phyloP scores from a whole-genome alignment of 176 grass and related monocot genomes.

The Oryza punctata region DNA sequence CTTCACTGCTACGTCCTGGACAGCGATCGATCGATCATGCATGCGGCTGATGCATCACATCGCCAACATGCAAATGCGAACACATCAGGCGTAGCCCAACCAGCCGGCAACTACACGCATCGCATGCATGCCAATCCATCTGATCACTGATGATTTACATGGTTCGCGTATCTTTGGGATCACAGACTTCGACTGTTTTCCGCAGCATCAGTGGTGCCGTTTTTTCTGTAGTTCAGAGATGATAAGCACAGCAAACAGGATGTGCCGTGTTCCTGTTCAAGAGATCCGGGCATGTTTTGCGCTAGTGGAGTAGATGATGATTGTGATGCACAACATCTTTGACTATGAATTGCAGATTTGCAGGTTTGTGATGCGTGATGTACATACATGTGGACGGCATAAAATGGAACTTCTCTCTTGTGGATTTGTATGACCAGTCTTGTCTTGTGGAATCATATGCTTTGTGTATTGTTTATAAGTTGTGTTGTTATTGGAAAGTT shows the following conservation, averaged over 20 bases:
- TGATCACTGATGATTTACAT: background rate
- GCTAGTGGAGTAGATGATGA: background rate
- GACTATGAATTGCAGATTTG: background rate
- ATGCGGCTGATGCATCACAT: slow-evolving; percentile 9
- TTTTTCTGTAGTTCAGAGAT: slow-evolving; percentile 1
- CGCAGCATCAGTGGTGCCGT: background rate
- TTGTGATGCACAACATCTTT: background rate
- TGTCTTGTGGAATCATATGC: background rate
- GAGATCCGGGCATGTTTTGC: background rate
- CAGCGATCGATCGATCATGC: background rate
- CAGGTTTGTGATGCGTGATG: background rate
- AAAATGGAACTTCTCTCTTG: background rate
- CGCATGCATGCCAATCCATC: background rate
- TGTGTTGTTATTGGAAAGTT: background rate
- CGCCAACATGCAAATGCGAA: background rate
- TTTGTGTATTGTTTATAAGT: background rate
- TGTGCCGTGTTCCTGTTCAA: background rate
- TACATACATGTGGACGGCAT: background rate
- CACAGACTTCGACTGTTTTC: background rate
- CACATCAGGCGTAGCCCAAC: slow-evolving; percentile 3
- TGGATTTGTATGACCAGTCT: background rate
- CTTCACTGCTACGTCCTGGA: slow-evolving; percentile 2
- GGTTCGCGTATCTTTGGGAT: background rate
- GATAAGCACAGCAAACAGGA: background rate
- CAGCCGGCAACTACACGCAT: background rate